Evolutionary conservation across 1,284 basidiomycete genomes (phyloP).

Genomic region (Microbotryum saponariae): DNA sequence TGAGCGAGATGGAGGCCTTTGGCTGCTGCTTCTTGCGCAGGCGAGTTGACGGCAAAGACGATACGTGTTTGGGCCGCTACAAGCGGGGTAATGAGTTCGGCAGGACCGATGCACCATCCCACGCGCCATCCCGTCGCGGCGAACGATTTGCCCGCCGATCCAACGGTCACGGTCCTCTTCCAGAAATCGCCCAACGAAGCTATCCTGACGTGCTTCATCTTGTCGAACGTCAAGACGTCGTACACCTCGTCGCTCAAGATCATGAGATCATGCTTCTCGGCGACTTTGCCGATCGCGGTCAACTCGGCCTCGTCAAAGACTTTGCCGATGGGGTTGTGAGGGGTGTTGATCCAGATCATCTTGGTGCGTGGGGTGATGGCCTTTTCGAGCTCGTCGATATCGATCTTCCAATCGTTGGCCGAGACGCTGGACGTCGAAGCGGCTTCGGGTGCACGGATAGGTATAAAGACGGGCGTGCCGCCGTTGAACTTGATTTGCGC

Average conservation of each 20-base stretch:
- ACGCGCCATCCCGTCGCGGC: conserved; percentile 97
- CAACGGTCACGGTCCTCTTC: conserved; percentile 80
- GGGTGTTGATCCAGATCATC: conserved; percentile 63
- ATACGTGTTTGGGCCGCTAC: conserved; percentile 87
- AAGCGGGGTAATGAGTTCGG: conserved; percentile 73
- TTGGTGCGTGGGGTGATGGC: conserved; percentile 80
- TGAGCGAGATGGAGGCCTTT: conserved; percentile 70
- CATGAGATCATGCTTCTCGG: conserved; percentile 84
- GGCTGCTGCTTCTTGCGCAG: conserved; percentile 71
- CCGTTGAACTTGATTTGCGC: conserved; percentile 77
- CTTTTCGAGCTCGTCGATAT: conserved; percentile 71
- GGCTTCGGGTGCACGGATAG: conserved; percentile 69
- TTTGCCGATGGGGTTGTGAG: conserved; percentile 59
- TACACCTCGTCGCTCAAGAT: conserved; percentile 98
- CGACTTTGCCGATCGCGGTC: conserved; percentile 71
- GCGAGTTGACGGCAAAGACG: conserved; percentile 54
- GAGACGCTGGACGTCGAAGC: conserved; percentile 45
- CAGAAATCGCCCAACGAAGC: conserved; percentile 70
- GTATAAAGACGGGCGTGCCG: conserved; percentile 78
- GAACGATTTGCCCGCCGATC: conserved; percentile 72
- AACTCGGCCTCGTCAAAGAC: conserved; percentile 82
- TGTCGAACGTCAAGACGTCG: conserved; percentile 85
- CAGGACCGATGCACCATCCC: conserved; percentile 87
- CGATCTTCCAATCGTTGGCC: conserved; percentile 71
- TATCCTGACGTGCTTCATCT: conserved; percentile 79